Conservation (phyloP, 2,329 filamentous ascomycete species). For the Aspergillus sp. region DNA sequence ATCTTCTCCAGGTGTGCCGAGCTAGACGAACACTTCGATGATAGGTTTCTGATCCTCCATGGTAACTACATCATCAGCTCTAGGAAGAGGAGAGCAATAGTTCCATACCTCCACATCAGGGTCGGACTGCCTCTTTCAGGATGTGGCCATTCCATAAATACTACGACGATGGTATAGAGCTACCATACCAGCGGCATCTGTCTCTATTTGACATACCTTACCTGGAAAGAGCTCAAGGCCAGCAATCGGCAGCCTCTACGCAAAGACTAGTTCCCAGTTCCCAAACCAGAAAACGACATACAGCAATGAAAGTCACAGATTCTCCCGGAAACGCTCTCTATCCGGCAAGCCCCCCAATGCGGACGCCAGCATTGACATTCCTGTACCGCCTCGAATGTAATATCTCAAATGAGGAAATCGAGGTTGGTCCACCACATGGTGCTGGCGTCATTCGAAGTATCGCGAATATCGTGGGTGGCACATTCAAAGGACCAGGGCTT, state of each 20-base stretch:
- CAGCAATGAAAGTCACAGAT: background rate
- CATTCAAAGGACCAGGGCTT: slow-evolving; percentile 21
- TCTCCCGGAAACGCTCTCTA: slow-evolving; percentile 23
- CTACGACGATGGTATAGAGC: too few species aligned
- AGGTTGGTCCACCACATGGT: slow-evolving; percentile 20
- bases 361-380: slow-evolving; percentile 17
- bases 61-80: too few species aligned
- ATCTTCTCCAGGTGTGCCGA: too few species aligned
- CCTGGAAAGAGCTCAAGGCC: too few species aligned
- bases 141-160: background rate
- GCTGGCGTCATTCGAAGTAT: slow-evolving; percentile 18
- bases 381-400: slow-evolving; percentile 24
- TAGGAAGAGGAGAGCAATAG: too few species aligned
- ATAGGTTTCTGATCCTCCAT: too few species aligned
- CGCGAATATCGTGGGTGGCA: slow-evolving; percentile 21
- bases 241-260: too few species aligned
- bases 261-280: background rate
- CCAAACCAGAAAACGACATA: background rate
- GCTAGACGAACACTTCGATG: too few species aligned
- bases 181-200: too few species aligned
- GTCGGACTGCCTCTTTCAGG: background rate
- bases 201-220: too few species aligned
- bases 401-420: slow-evolving; percentile 20
- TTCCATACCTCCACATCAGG: too few species aligned
- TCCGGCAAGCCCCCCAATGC: slow-evolving; percentile 21